Base-by-base conservation (phyloP, 257 asterid genomes). In the Capsicum rhomboideum region DNA sequence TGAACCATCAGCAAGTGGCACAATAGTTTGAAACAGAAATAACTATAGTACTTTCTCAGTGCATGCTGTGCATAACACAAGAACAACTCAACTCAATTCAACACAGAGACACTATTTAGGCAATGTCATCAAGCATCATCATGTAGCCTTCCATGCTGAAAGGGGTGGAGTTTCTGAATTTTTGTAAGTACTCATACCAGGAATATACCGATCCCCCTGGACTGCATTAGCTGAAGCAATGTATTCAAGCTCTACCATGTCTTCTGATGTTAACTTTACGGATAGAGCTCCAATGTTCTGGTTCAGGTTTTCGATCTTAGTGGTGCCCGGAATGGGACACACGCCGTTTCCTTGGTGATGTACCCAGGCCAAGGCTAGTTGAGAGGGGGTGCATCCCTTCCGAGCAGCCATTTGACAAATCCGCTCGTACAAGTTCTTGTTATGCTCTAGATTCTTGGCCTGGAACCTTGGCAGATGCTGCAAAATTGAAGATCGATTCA, bases 231-330 rank as follows among this genome's bases (percentile, higher is more conserved):
- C 85, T 46, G 87, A 84, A 42, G 74, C 83, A 58, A 85, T 83
- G 1, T 84, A 83, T 74, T 87, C 88, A 49, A 87, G 90, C 29
- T 85, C 87, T 4, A 58, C 4, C 90, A 85, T 83, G 79, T 87
- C 90, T 54, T 85, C 83, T 54, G 58, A 26, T 26, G 85, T 79
- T n/a, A 85, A 81, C 44, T 52, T 83, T 18, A 83, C 72, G 8
- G 88, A 85, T 29, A 87, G 66, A 46, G 90, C 87, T 83, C 23
- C 88, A 20, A 85, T 83, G 77, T 87, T 87, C 77, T 85, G 87
- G 34, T 72, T 74, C 31, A 87, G 64, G 82, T 87, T 87, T 23
- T 83, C 87, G 26, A 87, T 55, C 53, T 83, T 87, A 3, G 84
- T 85, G 31, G 88, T 87, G 8, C 90, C 90, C 0, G 79, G 80